Percentiles rank a stretch among this genome's conserved stretches.
phyloP scores from a whole-genome alignment of 2,329 filamentous ascomycete species.

The Teratosphaeria destructans region DNA sequence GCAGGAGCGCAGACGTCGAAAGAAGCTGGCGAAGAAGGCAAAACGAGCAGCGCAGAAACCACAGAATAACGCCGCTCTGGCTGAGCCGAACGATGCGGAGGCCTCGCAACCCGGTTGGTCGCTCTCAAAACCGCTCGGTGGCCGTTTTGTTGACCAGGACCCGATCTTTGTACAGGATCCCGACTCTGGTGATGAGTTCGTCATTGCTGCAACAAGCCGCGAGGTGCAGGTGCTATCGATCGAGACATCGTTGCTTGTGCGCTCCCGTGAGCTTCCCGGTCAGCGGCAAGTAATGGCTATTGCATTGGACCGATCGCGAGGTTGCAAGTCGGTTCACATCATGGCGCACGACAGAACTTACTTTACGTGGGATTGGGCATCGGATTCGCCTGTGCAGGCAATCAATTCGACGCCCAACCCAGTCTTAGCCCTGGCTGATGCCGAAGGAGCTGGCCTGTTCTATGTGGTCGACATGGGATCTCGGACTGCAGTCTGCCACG shows the following conservation, averaged over 20 bases:
- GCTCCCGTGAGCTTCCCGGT: slow-evolving; percentile 53
- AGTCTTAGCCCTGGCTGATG: neutral
- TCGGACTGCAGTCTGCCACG: neutral
- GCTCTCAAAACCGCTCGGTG: slow-evolving; percentile 42
- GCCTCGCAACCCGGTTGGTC: slow-evolving; percentile 28
- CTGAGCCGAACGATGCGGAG: neutral
- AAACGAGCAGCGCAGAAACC: neutral
- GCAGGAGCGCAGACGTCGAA: neutral
- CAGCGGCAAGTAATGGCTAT: slow-evolving; percentile 41
- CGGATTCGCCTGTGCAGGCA: slow-evolving; percentile 7
- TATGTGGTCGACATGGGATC: neutral
- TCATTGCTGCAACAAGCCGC: slow-evolving; percentile 21
- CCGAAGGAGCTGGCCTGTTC: neutral
- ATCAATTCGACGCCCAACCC: neutral
- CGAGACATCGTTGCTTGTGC: slow-evolving; percentile 67
- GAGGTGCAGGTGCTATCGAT: slow-evolving; percentile 47
- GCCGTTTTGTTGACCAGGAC: slow-evolving; percentile 46
- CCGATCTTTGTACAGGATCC: slow-evolving; percentile 46
- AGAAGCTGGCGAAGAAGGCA: neutral
- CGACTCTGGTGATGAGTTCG: slow-evolving; percentile 14
- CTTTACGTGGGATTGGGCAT: slow-evolving; percentile 49
- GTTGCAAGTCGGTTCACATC: slow-evolving; percentile 44
- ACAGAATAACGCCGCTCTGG: neutral
- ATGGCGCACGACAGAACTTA: slow-evolving; percentile 39
- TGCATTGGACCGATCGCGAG: slow-evolving; percentile 36